A percentile compares a stretch with the other conserved stretches of the same genome.
phyloP scores from a whole-genome alignment of 2,329 filamentous ascomycete species.

The Fusarium sarcochroum region DNA sequence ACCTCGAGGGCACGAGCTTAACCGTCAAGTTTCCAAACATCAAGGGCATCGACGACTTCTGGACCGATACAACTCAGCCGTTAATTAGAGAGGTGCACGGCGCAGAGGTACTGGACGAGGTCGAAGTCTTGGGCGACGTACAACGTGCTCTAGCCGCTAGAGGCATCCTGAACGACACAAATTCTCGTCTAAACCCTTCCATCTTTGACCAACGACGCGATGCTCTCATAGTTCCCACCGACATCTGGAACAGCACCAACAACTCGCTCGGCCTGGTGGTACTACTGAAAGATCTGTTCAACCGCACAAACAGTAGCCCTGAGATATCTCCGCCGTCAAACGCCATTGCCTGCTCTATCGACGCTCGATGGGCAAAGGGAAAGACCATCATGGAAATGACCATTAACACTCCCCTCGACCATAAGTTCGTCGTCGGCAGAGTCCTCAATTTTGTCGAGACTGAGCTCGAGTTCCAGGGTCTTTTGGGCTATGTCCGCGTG shows the following conservation, averaged over 20 bases:
- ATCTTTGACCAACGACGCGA: constrained; percentile 9
- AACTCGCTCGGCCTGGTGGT: background rate
- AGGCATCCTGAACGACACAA: background rate
- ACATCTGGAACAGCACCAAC: background rate
- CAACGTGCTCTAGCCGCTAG: background rate
- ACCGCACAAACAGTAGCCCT: background rate
- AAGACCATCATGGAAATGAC: background rate
- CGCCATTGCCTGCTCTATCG: constrained; percentile 1
- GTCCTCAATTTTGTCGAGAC: constrained; percentile 9
- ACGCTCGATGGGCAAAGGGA: background rate
- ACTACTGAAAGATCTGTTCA: background rate
- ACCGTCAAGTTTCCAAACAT: constrained; percentile 7
- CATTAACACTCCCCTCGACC: background rate
- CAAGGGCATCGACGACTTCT: background rate
- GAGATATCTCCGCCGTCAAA: background rate
- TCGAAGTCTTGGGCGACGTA: background rate
- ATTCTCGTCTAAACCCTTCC: background rate
- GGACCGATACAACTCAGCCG: background rate
- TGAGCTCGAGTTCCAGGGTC: background rate
- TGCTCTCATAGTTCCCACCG: background rate
- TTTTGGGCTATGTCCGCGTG: background rate
- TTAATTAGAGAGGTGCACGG: background rate
- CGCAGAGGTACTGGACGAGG: background rate
- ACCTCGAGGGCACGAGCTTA: background rate
- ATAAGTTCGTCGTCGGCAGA: constrained; percentile 1